Percentiles rank a stretch among this genome's conserved stretches.
Evolutionary conservation across 225 moss, liverwort and hornwort genomes (phyloP).

Genomic region (Climacium dendroides): DNA sequence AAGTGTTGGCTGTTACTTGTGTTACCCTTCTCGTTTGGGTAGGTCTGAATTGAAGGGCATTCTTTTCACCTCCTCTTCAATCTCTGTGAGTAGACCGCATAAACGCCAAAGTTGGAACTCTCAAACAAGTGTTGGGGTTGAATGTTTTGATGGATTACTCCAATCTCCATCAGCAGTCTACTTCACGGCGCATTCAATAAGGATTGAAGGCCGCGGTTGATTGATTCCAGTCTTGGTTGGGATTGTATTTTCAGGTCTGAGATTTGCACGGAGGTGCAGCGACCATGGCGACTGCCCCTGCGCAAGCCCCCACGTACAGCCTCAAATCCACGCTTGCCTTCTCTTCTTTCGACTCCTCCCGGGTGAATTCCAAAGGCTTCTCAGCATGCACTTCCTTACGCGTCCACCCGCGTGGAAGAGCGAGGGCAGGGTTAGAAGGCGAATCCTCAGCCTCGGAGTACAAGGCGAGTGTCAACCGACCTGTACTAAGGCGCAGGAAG

Average conservation of each 20-base stretch:
- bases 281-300: constrained; percentile 32
- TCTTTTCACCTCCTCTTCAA: neutral
- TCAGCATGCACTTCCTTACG: constrained; percentile 19
- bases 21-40: neutral
- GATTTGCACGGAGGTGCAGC: neutral
- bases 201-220: neutral
- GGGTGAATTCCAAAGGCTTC: constrained; percentile 29
- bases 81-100: neutral
- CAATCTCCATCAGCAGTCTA: no score
- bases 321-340: constrained; percentile 28
- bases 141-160: neutral
- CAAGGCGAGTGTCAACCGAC: constrained; percentile 14
- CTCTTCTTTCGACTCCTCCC: constrained; percentile 28
- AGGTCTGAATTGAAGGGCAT: neutral
- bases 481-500: constrained; percentile 39
- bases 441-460: constrained; percentile 19
- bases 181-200: neutral
- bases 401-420: constrained; percentile 7
- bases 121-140: neutral
- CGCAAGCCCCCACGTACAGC: constrained; percentile 27
- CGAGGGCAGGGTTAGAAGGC: constrained; percentile 26
- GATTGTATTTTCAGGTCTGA: neutral
- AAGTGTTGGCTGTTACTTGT: no score
- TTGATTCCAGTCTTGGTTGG: neutral
- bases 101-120: neutral